Evolutionary conservation across 106 monocot species (phyloP), one percentile per base, ranked within the genome.

Genomic region (Gastrodia elata): DNA sequence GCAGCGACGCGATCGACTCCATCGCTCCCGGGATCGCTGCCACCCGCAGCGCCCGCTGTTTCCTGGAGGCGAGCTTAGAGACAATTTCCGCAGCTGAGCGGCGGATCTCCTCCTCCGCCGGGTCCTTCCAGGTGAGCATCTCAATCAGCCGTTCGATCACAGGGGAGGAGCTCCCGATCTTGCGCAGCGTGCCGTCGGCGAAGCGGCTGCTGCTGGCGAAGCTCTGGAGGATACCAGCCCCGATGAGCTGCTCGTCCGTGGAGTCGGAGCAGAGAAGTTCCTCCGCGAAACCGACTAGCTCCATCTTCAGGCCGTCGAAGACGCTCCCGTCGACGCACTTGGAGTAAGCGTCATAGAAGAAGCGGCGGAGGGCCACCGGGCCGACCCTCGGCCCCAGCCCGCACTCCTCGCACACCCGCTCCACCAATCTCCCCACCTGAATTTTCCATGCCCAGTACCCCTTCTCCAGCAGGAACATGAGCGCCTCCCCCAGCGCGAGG

Each of bases 281-380:
- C 72, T 74, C 74, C 0, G 85, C 85, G 44, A 83, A 91, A 13
- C 79, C 74, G 27, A 88, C 77, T 6, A 91, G 68, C 39, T 91
- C 91, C 87, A 83, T 91, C 73, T 88, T 88, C 30, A 87, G 49
- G 37, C 85, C 83, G 39, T 87, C 83, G 56, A 91, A 91, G 67
- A 91, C 68, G 73, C 85, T 91, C 0, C 87, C 87, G 24, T 74
- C 39, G 79, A 91, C 39, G 72, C 87, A 79, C 10, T 30, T 75
- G 0, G 85, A 85, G 72, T 83, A 91, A 2, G 87, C 81, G 65
- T 91, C 85, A 56, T 91, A 91, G 68, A 91, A 85, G 81, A 91
- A 91, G 8, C 88, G 78, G 37, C 48, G 80, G 38, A 91, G 61
- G 20, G 81, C 71, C 10, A 87, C 73, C n/a, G 74, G 20, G 0